Base-by-base conservation (phyloP, 148 eudicot species). In the Arctostaphylos glauca region DNA sequence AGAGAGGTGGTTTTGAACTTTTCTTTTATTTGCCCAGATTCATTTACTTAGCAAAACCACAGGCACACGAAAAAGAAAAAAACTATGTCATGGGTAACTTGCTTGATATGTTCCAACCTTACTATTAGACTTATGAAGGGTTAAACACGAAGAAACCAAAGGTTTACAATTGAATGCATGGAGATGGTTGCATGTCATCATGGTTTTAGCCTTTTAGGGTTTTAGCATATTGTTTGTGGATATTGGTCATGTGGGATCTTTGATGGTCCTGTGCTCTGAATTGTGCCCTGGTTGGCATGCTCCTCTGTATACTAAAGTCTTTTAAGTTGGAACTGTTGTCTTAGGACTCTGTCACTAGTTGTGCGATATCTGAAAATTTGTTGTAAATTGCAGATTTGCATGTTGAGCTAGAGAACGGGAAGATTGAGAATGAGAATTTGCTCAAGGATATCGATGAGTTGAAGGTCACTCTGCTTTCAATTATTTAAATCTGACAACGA, bases 371-470 rank as follows among this genome's bases (percentile, higher is more conserved):
- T 41, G 41, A 9, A 50, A 31, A 76, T 10, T 77, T 68, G 13
- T 31, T 56, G 52, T 54, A 2, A 64, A 81, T 31, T 84, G 86
- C 88, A 92, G 93, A 79, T 70, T 80, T 92, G 81, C 86, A 83
- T 66, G 79, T 89, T 77, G 91, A 90, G 83, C 83, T 88, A 66
- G 82, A 87, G 81, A 83, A 77, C 23, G 73, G 85, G 73, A 88
- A 84, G 72, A 76, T 86, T 38, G 91, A 92, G 83, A 89, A 90
- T 77, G 86, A 89, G 59, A 89, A 88, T 73, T 44, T 92, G 83
- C 78, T 88, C 8, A 78, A 82, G 86, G 88, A 92, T 58, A 89
- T 92, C 31, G 85, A 86, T 76, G 92, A 89, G 76, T 84, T 90
- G 83, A 88, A 83, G 84, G 64, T 83, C 49, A 89, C 85, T 9